Base-by-base conservation (phyloP, 768 basidiomycete genomes). In the Daedaleopsis sinensis region DNA sequence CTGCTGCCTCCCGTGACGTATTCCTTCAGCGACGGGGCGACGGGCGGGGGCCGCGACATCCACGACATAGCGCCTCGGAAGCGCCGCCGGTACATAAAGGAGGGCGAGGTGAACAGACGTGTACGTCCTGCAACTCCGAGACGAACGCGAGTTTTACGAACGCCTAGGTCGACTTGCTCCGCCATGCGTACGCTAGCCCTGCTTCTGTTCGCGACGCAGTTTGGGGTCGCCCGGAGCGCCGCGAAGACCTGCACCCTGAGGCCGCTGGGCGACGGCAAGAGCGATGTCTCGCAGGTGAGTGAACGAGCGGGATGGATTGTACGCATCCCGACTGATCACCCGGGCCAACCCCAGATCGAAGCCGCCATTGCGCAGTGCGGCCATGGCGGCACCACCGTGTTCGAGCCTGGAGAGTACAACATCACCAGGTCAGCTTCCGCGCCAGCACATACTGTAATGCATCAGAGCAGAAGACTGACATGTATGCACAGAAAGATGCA, bases 361-460 rank as follows among this genome's bases (percentile, higher is more conserved):
- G 73, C 70, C 11, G 83, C 83, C 1, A 83, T 85, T 51, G 70
- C 76, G 38, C 65, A 66, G 52, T 85, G 84, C 64, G 83, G 84
- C 0, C 77, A 79, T 38, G 72, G 71, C 52, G 83, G 83, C 3
- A 78, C 72, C 2, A 82, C 77, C 0, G 70, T 78, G 6, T 79
- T 85, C 64, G 77, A 75, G 48, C 43, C 72, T 0, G 83, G 83
- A 4, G 68, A 73, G 5, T 84, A 77, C 65, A 84, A 84, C 63
- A 82, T 85, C 21, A 85, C 84, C 0, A 76, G 81, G 83, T 80
- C 36, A 23, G 67, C 52, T 12, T 46, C 46, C 50, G 8, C 18
- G 13, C 11, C 10, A 5, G 24, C 5, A 9, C 21, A 36, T 19
- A n/a, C 46, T 16, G 13, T 8, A 10, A 46, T 16, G 19, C 46